phyloP scores from a whole-genome alignment of 176 grass and related monocot species.

The Puya raimondii region DNA sequence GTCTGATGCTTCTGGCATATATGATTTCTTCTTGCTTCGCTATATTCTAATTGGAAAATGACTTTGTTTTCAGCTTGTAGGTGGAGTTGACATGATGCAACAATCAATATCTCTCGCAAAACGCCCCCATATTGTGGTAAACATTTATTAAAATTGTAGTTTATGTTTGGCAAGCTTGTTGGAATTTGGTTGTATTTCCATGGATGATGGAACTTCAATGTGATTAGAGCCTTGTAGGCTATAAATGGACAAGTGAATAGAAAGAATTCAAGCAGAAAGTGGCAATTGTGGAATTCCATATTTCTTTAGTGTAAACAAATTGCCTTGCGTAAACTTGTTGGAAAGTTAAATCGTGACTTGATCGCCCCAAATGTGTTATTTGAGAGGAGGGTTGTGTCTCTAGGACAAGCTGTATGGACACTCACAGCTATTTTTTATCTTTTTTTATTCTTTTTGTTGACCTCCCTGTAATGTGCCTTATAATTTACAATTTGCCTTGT shows the following conservation, averaged over 20 bases:
- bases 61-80: slow-evolving; percentile 53
- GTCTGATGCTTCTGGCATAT: neutral
- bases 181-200: neutral
- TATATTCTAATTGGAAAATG: slow-evolving; percentile 8
- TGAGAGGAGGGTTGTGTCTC: too few species aligned
- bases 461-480: too few species aligned
- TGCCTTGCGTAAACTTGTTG: neutral
- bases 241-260: neutral
- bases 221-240: neutral
- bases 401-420: too few species aligned
- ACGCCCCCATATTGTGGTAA: slow-evolving; percentile 81
- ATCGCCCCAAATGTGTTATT: too few species aligned
- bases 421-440: too few species aligned
- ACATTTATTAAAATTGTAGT: slow-evolving; percentile 3
- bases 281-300: too few species aligned
- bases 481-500: too few species aligned
- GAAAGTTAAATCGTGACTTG: too few species aligned
- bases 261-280: too few species aligned
- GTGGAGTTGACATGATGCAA: slow-evolving; percentile 73
- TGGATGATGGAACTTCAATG: neutral
- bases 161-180: neutral
- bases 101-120: slow-evolving; percentile 73
- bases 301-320: too few species aligned
- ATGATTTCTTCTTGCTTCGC: neutral
- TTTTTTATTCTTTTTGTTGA: too few species aligned